A percentile compares a stretch with the other conserved stretches of the same genome.
Conservation (phyloP, 2,329 filamentous ascomycete species). For the Calonectria pseudoreteaudii region DNA sequence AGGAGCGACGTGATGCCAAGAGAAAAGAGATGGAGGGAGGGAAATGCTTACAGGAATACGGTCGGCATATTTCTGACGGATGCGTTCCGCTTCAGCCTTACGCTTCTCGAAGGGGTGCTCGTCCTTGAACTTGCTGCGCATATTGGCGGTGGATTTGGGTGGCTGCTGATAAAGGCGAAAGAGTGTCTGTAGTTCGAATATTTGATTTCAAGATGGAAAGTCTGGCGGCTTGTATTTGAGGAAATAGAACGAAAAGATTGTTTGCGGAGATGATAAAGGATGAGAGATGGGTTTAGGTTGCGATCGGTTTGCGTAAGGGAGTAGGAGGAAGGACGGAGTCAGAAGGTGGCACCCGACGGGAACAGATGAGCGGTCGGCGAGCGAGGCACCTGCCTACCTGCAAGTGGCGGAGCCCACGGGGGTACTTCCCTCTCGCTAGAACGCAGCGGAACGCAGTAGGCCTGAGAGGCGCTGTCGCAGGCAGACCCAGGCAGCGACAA, state of each 20-base stretch:
- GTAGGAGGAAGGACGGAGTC: slow-evolving; percentile 43
- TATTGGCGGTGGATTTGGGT: slow-evolving; percentile 64
- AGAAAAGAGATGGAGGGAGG: background rate
- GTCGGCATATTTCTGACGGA: slow-evolving; percentile 98
- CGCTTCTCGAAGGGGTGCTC: slow-evolving; percentile 99
- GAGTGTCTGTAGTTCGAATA: slow-evolving; percentile 33
- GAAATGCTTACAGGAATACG: slow-evolving; percentile 87
- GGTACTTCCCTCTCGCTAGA: slow-evolving; percentile 7
- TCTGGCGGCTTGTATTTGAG: slow-evolving; percentile 14
- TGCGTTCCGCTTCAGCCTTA: slow-evolving; percentile 99
- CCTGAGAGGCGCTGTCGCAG: slow-evolving; percentile 30
- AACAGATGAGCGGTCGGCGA: slow-evolving; percentile 45
- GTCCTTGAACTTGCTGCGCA: slow-evolving; percentile 99
- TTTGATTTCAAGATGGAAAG: slow-evolving; percentile 21
- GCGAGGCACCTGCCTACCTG: slow-evolving; percentile 29
- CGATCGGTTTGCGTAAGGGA: slow-evolving; percentile 44
- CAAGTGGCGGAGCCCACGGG: slow-evolving; percentile 36
- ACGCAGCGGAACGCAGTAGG: slow-evolving; percentile 27
- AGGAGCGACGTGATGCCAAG: background rate
- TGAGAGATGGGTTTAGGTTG: slow-evolving; percentile 43
- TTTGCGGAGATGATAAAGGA: slow-evolving; percentile 36
- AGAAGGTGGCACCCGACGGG: slow-evolving; percentile 36
- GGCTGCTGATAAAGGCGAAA: slow-evolving; percentile 28
- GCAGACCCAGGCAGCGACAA: slow-evolving; percentile 40
- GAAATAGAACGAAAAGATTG: slow-evolving; percentile 2